Evolutionary conservation across 2,329 filamentous ascomycete genomes (phyloP), one percentile per base, ranked within the genome.

Genomic region (Lasiodiplodia hormozganensis): DNA sequence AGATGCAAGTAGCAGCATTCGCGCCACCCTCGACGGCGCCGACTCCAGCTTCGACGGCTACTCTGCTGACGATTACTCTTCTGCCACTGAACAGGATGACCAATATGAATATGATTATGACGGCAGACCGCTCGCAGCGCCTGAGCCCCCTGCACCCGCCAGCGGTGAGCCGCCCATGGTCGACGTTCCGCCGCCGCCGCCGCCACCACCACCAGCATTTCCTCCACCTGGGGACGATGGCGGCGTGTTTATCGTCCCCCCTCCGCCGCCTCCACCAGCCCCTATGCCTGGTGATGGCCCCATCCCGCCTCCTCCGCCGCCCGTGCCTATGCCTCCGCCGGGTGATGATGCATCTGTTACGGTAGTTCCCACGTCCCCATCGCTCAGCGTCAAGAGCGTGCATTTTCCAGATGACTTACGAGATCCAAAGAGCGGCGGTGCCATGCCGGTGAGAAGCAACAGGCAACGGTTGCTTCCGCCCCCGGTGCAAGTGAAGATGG

Each of bases 1-100:
- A 67, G 65, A 67, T 67, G 65, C 65, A 67, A 67, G 65, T 67
- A 67, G 65, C 65, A 58, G 65, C 53, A 58, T 58, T 38, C 60
- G 28, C 43, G 58, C 58, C 58, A 51, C 34, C 14, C 28, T 52
- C 14, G 40, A 58, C 23, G 38, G 43, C 31, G 52, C 12, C 23
- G 10, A 40, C 40, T 43, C 23, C 16, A 49, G 23, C 28, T 47
- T 28, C 53, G 28, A 36, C 16, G 58, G n/a, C 40, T 23, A 34
- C 40, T n/a, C 38, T 40, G 38, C 58, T 56, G 18, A 47, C 40
- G 38, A 53, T 66, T 21, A 28, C 52, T 23, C 52, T 47, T n/a
- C n/a, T 14, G 11, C 43, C 65, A 14, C 54, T 49, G 31, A 65
- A n/a, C 65, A 67, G 65, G 38, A 67, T 28, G 65, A 58, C 1